Evolutionary conservation across 1,139 yeast species (phyloP), one percentile per base, ranked within the genome.

Genomic region (Suzukiozyma palmioleophila): DNA sequence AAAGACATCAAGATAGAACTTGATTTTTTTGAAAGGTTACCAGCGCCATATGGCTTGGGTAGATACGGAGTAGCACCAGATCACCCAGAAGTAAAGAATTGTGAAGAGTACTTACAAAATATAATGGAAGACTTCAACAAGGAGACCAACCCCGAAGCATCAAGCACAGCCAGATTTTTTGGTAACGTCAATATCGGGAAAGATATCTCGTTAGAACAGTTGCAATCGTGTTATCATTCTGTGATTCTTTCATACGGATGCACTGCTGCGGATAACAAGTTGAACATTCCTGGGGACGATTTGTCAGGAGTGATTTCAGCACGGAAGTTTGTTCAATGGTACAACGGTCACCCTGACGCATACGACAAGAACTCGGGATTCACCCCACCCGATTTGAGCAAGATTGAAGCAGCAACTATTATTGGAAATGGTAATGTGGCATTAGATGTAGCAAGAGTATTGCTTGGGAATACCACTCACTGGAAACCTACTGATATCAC

Each of bases 361-460:
- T 70, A 61, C 43, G 53, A 55, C 37, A 27, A 12, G 1, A 60
- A 69, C 35, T 63, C 64, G 28, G 37, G 47, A 14, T 64, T 61
- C 40, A 40, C 41, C 9, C 66, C 70, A 3, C 82, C 86, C 1
- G 78, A 76, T 2, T 66, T 92, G 50, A 77, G 74, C 9, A 64
- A 73, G 31, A 80, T 83, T 1, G 74, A 76, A 44, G 69, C 75
- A 35, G 96, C 89, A 1, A 79, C 84, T 1, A 81, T 92, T 33
- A 75, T 92, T n/a, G 99, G 99, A 3, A 90, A 90, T 57, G 99
- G 99, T 32, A 92, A 92, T 55, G 99, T 92, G n/a, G 96, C 98
- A 0, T 64, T 92, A 43, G 99, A 92, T 57, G 81, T 92, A 8
- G 90, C 96, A 1, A 66, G 99, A 39, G 69, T 92, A 2, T 65